Evolutionary conservation across 768 basidiomycete species (phyloP), one percentile per base, ranked within the genome.

Genomic region (Gymnopilus dilepis): DNA sequence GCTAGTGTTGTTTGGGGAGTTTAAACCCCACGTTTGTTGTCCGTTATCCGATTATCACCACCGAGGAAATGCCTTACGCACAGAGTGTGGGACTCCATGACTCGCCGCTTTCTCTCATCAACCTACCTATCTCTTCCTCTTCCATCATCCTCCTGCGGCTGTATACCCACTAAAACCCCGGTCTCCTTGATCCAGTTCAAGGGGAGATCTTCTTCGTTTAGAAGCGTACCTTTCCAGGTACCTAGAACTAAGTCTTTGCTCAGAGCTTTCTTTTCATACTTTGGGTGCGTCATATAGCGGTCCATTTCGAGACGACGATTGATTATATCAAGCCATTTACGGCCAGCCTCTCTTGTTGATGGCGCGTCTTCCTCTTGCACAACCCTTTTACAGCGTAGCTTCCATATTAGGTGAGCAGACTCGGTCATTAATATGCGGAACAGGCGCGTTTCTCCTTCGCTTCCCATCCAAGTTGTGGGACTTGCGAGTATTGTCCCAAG

Each of bases 141-240:
- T 45, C 59, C 59, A 31, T 59, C 58, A 26, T 33, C n/a, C n/a
- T 38, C 31, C 22, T 47, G 22, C 33, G 42, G 59, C 37, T 48
- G 41, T 33, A 60, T 60, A 54, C 50, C 59, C 59, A 60, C 59
- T 60, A 60, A 60, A 60, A 60, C 50, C 50, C 51, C 59, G 30
- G 38, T 15, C 42, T 50, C 13, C 38, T 30, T 38, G 12, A 51
- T 43, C 50, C 59, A 60, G 37, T 60, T 51, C 13, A 28, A 31
- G 7, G 59, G 59, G 17, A 60, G 59, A 21, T 60, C 24, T 33
- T 47, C 51, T 28, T 60, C 59, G 28, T 55, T 33, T n/a, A 47
- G 5, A 11, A 55, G 47, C 19, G 58, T 59, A n/a, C 47, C 45
- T 40, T 50, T 13, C 57, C 57, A 58, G 34, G 57, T 58, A 6